phyloP scores from a whole-genome alignment of 129 eudicot species.

The Flaveria robusta region DNA sequence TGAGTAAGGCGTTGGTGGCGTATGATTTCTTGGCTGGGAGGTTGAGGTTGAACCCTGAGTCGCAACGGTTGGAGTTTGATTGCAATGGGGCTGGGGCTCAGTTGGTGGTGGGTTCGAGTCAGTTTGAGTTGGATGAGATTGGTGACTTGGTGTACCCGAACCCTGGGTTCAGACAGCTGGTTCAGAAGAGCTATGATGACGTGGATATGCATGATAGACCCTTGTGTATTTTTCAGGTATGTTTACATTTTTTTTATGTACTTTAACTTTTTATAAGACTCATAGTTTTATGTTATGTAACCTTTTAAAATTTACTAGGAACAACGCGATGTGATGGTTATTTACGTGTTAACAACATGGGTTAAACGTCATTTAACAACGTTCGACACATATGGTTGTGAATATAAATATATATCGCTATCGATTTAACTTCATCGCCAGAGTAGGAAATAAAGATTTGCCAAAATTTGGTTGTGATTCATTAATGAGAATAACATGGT shows the following conservation, averaged over 20 bases:
- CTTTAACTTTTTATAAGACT: neutral
- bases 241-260: no score
- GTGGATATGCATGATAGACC: slow-evolving; percentile 56
- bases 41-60: slow-evolving; percentile 50
- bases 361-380: neutral
- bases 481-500: neutral
- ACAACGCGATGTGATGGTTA: neutral
- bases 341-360: neutral
- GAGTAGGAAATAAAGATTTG: slow-evolving; percentile 3
- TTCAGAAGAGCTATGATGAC: slow-evolving; percentile 43
- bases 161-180: slow-evolving; percentile 73
- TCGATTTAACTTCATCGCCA: neutral
- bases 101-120: slow-evolving; percentile 61
- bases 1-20: slow-evolving; percentile 44
- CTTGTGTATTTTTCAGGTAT: slow-evolving; percentile 74
- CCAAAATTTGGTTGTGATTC: neutral
- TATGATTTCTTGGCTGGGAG: slow-evolving; percentile 81
- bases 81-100: slow-evolving; percentile 59
- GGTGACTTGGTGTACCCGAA: slow-evolving; percentile 90
- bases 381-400: neutral
- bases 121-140: slow-evolving; percentile 55
- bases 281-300: no score
- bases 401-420: neutral
- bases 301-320: neutral
- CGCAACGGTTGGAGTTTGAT: slow-evolving; percentile 61